Evolutionary conservation across 2,329 filamentous ascomycete genomes (phyloP).

Genomic region (Pestalotiopsis sp.): DNA sequence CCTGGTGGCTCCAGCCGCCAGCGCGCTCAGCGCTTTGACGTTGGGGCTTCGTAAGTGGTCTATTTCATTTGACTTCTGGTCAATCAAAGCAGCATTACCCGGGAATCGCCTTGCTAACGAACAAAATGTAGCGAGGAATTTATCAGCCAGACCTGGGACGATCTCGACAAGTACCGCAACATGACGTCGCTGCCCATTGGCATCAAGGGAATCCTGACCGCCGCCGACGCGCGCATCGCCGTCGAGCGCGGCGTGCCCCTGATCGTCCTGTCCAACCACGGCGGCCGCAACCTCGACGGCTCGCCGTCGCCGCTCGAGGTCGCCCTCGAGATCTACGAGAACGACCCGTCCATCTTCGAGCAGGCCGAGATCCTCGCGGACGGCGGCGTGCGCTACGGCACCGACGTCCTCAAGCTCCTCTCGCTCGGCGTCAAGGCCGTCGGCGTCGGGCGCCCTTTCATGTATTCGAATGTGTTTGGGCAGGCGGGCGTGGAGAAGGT

Average conservation of each 20-base stretch:
- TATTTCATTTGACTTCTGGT: too few relatives aligned
- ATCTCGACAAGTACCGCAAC: slow-evolving; percentile 22
- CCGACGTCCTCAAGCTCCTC: slow-evolving; percentile 34
- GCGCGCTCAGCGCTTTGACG: slow-evolving; percentile 14
- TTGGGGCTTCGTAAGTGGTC: slow-evolving; percentile 10
- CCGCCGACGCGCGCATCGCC: slow-evolving; percentile 30
- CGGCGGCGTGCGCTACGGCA: slow-evolving; percentile 34
- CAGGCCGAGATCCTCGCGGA: slow-evolving; percentile 33
- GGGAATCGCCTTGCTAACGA: not conserved
- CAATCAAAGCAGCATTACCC: not conserved
- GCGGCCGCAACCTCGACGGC: slow-evolving; percentile 34
- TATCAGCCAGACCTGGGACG: slow-evolving; percentile 23
- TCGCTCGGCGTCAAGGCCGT: slow-evolving; percentile 34
- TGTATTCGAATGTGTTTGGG: slow-evolving; percentile 50
- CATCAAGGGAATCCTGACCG: slow-evolving; percentile 34
- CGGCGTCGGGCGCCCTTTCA: slow-evolving; percentile 44
- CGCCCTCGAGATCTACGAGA: slow-evolving; percentile 27
- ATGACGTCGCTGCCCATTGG: slow-evolving; percentile 28
- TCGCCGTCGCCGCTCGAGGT: slow-evolving; percentile 29
- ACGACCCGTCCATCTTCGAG: slow-evolving; percentile 30
- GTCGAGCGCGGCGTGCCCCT: slow-evolving; percentile 26
- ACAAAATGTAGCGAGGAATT: not conserved
- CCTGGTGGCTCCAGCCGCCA: slow-evolving; percentile 16
- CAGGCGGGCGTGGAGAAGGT: slow-evolving; percentile 41
- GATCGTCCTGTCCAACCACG: slow-evolving; percentile 36